phyloP scores from a whole-genome alignment of 768 basidiomycete genomes.

The Macrolepiota dolichaula region DNA sequence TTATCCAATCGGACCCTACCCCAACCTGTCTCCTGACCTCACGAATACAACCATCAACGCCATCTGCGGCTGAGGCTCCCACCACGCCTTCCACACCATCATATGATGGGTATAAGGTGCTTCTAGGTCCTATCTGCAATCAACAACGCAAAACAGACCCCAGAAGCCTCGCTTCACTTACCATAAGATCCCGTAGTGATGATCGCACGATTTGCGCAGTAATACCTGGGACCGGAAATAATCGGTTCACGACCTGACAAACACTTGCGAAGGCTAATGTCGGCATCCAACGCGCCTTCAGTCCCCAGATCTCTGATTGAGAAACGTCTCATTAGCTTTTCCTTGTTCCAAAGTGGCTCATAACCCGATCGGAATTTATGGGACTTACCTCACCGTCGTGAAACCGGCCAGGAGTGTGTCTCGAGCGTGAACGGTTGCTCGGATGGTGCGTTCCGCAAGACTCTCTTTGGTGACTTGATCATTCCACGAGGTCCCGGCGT shows the following conservation, averaged over 20 bases:
- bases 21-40: conserved; percentile 61
- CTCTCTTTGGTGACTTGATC: conserved; percentile 60
- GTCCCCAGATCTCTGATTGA: conserved; percentile 58
- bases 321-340: background rate
- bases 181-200: conserved; percentile 62
- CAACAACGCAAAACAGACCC: conserved; percentile 5
- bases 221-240: conserved; percentile 62
- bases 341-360: background rate
- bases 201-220: conserved; percentile 56
- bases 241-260: conserved; percentile 36
- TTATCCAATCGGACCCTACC: conserved; percentile 67
- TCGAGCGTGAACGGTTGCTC: conserved; percentile 58
- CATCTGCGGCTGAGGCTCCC: conserved; percentile 59
- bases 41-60: conserved; percentile 48
- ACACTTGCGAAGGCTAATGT: conserved; percentile 55
- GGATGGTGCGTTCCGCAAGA: conserved; percentile 54
- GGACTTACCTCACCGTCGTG: conserved; percentile 53
- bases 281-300: conserved; percentile 62
- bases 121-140: conserved; percentile 46
- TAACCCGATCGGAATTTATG: background rate
- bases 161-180: conserved; percentile 20
- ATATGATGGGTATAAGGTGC: conserved; percentile 35
- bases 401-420: conserved; percentile 59
- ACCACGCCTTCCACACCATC: conserved; percentile 56
- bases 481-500: conserved; percentile 56